Evolutionary conservation across 768 basidiomycete species (phyloP), one percentile per base, ranked within the genome.

Genomic region (Kwoniella botswanensis): DNA sequence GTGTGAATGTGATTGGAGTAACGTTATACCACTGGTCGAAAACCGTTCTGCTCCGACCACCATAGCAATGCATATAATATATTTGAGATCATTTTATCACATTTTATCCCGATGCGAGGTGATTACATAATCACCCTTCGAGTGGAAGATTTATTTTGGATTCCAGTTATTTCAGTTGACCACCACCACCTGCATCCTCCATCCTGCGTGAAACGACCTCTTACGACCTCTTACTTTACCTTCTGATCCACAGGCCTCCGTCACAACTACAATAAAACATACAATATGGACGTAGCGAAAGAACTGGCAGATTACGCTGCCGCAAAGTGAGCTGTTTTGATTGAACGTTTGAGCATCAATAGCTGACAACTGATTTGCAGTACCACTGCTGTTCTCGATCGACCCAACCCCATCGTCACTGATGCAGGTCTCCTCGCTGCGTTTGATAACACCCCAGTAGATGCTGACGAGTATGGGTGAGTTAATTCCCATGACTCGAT

Each of bases 361-460:
- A 35, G 9, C 44, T 46, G n/a, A 54, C 46, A 50, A 61, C 79
- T 79, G 63, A 24, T n/a, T 56, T 22, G 22, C 59, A 79, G 80
- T 70, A 70, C 80, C 22, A 76, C 79, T 13, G 59, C 67, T 15
- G 60, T 73, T 4, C 70, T 75, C 50, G 71, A 74, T 11, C 72
- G 78, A 67, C 57, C 55, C 11, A 71, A 71, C 22, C 77, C 79
- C 7, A 87, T 93, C 71, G 89, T 90, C 54, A 86, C 93, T 69
- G 97, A 99, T 84, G 79, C 90, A 4, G 95, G 92, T 4, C 87
- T 91, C 53, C 86, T 99, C 21, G 88, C 91, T 4, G 93, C 92
- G 1, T 93, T 93, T 58, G 96, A 99, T 85, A 87, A 87, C 22
- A 95, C 93, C 82, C 89, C 92, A 13, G 89, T 94, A 73, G 94